phyloP scores from a whole-genome alignment of 2,329 filamentous ascomycete species.

The Blastomyces silverae region DNA sequence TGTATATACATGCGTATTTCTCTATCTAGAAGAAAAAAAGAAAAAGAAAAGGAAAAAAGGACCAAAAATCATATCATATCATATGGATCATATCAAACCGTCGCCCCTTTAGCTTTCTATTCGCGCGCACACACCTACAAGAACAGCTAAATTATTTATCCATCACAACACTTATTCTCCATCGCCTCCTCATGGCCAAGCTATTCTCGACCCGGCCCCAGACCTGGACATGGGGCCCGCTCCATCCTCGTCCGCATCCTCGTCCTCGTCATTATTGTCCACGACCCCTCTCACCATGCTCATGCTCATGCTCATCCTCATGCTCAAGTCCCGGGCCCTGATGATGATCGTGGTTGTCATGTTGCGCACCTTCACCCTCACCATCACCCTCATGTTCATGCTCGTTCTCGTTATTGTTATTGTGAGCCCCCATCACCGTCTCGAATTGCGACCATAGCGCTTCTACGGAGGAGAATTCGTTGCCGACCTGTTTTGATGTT shows the following conservation, averaged over 20 bases:
- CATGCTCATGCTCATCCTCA: too few species aligned
- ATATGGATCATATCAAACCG: too few species aligned
- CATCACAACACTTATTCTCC: not conserved
- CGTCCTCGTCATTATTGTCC: conserved; percentile 1
- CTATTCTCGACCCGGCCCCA: not conserved
- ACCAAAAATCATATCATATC: not conserved
- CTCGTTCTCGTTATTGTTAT: conserved; percentile 23
- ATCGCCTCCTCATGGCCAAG: not conserved
- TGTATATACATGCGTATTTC: not conserved
- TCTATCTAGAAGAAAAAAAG: not conserved
- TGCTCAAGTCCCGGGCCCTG: too few species aligned
- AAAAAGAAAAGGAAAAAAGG: too few species aligned
- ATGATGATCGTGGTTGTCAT: conserved; percentile 2
- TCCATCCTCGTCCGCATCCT: conserved; percentile 13
- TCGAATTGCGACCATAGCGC: conserved; percentile 97
- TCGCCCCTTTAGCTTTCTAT: not conserved
- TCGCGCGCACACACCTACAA: not conserved
- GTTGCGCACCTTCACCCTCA: conserved; percentile 10
- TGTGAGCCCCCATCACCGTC: conserved; percentile 82
- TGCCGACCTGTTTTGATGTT: conserved; percentile 76
- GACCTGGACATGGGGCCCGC: not conserved
- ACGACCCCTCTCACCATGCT: not conserved
- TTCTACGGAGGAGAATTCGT: conserved; percentile 96
- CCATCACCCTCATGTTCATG: conserved; percentile 19
- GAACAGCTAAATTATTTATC: not conserved